A percentile compares a stretch with the other conserved stretches of the same genome.
These are phyloP conservation scores for Fusarium sp. DNA, from an alignment of 2,329 filamentous ascomycete species.

Conservation along the genomic window DNA sequence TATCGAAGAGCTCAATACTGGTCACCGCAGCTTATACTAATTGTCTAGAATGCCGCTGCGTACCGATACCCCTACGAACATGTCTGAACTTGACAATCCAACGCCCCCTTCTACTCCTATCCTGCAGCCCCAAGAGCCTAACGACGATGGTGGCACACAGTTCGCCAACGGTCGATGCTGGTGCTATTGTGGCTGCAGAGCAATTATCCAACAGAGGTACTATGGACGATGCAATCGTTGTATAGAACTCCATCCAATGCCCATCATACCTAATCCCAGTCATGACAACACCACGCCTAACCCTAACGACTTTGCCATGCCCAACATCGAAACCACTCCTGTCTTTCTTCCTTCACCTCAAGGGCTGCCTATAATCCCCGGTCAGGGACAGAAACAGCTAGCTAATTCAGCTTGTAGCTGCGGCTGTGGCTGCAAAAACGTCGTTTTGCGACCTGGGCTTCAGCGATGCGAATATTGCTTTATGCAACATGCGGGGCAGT, in stretches of 20 bases:
- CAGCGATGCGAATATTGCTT: neutral
- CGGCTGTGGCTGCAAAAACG: neutral
- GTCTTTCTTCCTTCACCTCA: too few relatives aligned
- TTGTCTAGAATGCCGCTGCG: too few relatives aligned
- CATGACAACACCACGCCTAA: neutral
- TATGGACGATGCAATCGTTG: neutral
- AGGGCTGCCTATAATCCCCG: neutral
- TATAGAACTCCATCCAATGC: neutral
- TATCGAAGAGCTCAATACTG: neutral
- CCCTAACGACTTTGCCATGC: neutral
- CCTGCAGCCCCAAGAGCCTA: rapidly evolving
- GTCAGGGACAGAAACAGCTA: neutral
- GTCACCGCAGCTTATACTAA: neutral
- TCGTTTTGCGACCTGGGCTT: neutral
- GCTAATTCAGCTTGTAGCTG: neutral
- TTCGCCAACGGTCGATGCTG: neutral
- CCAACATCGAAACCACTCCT: neutral
- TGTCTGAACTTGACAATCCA: neutral
- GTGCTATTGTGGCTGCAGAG: neutral
- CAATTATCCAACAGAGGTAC: neutral
- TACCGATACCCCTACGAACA: neutral
- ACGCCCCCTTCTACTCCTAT: too few relatives aligned
- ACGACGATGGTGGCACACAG: too few relatives aligned
- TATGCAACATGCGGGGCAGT: neutral
- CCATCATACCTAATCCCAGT: neutral